phyloP scores from a whole-genome alignment of 2,329 filamentous ascomycete genomes.

The Colletotrichum coccodes region DNA sequence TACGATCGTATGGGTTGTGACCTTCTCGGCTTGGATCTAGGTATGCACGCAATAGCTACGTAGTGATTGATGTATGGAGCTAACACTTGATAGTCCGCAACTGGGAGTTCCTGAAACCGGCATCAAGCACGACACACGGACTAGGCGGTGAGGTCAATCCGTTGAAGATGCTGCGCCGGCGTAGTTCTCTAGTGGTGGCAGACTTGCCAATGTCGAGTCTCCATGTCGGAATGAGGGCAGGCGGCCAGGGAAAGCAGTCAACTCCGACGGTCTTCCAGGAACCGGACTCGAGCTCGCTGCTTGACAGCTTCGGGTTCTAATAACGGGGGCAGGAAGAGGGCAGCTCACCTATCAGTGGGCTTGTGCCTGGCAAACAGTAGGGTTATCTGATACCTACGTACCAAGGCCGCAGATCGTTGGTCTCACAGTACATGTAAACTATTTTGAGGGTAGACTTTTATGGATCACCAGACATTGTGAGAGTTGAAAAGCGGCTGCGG shows the following conservation, averaged over 20 bases:
- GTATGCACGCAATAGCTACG: conserved; percentile 55
- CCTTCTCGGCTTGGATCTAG: conserved; percentile 84
- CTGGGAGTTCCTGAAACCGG: conserved; percentile 80
- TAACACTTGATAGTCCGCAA: conserved; percentile 69
- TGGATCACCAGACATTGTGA: not conserved
- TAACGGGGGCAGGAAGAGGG: not conserved
- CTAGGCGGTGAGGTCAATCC: conserved; percentile 68
- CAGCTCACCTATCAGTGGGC: not conserved
- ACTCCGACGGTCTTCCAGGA: conserved; percentile 87
- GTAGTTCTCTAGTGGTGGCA: conserved; percentile 83
- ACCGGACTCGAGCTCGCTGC: conserved; percentile 86
- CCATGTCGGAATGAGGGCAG: conserved; percentile 54
- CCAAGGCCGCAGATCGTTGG: not conserved
- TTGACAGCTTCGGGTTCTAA: conserved; percentile 94
- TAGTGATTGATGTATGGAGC: not conserved
- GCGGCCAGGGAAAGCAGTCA: conserved; percentile 58
- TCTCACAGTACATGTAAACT: not conserved
- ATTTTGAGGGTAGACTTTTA: not conserved
- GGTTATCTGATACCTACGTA: not conserved
- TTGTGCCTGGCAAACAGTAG: no score
- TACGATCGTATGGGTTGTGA: conserved; percentile 96
- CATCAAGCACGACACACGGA: conserved; percentile 41
- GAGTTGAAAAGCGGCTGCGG: not conserved
- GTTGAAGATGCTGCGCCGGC: conserved; percentile 73
- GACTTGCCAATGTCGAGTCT: conserved; percentile 67